A percentile compares a stretch with the other conserved stretches of the same genome.
Conservation (phyloP, 129 eudicot genomes). For the Flaveria ramosissima region DNA sequence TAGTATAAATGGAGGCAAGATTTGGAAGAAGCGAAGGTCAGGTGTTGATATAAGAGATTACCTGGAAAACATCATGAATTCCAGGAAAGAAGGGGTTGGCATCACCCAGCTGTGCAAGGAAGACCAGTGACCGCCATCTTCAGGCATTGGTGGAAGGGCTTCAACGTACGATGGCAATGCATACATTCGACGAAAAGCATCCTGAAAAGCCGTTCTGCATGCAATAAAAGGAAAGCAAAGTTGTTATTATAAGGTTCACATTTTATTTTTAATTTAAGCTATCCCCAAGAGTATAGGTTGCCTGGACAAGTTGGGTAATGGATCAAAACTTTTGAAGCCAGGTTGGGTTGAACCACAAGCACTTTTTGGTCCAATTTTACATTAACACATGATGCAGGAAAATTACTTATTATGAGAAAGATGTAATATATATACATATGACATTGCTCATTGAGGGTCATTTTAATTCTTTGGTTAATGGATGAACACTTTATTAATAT, state of each 20-base stretch:
- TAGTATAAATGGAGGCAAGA: neutral
- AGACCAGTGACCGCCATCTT: constrained; percentile 92
- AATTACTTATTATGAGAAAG: neutral
- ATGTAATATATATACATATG: neutral
- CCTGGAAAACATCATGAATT: constrained; percentile 95
- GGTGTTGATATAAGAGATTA: constrained; percentile 27
- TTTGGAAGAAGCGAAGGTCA: neutral
- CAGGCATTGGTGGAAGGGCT: constrained; percentile 99
- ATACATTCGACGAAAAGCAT: constrained; percentile 82
- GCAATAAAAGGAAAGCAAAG: constrained; percentile 19
- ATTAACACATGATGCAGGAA: neutral
- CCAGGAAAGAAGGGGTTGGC: constrained; percentile 92
- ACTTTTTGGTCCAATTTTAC: neutral
- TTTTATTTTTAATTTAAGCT: neutral
- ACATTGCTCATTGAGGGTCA: neutral
- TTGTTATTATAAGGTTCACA: neutral
- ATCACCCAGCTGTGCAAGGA: constrained; percentile 96
- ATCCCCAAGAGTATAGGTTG: neutral
- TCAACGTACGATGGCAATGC: constrained; percentile 73
- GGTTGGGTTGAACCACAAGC: neutral
- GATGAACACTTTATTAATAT: neutral
- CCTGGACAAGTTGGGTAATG: neutral
- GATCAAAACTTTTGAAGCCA: neutral
- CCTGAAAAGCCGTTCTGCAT: constrained; percentile 76
- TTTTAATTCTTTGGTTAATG: neutral